Conservation (phyloP, 2,329 filamentous ascomycete genomes). For the Plenodomus lindquistii region DNA sequence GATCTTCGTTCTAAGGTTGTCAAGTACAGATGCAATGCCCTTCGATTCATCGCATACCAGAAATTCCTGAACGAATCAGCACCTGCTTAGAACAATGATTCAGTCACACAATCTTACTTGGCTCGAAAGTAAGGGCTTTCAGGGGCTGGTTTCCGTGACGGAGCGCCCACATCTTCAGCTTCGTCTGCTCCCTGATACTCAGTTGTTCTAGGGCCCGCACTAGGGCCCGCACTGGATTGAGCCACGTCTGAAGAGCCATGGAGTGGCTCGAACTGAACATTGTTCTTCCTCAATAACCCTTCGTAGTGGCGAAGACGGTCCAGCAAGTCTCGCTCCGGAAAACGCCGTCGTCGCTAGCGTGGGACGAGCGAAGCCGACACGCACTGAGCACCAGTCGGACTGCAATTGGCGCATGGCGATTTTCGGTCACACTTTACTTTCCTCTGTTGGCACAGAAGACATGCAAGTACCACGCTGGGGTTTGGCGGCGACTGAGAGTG, state of each 20-base stretch:
- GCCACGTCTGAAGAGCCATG: slow-evolving; percentile 24
- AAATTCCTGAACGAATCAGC: slow-evolving; percentile 20
- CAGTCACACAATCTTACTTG: neutral
- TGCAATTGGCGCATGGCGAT: slow-evolving; percentile 42
- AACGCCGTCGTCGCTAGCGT: slow-evolving; percentile 62
- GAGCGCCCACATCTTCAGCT: too few species aligned
- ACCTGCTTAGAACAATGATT: too few species aligned
- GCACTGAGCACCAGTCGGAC: slow-evolving; percentile 33
- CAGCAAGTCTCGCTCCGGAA: slow-evolving; percentile 71
- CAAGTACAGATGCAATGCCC: slow-evolving; percentile 5
- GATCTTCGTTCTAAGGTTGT: neutral
- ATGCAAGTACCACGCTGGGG: slow-evolving; percentile 56
- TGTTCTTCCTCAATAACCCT: slow-evolving; percentile 64
- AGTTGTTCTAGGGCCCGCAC: slow-evolving; percentile 14
- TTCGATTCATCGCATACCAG: slow-evolving; percentile 29
- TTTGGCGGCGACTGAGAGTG: slow-evolving; percentile 19
- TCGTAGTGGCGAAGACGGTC: slow-evolving; percentile 73
- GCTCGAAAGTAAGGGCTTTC: neutral
- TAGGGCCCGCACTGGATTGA: too few species aligned
- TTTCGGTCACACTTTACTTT: slow-evolving; percentile 47
- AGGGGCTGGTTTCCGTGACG: neutral
- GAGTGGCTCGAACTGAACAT: slow-evolving; percentile 70
- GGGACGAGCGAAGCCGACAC: slow-evolving; percentile 52
- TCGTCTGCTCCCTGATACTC: slow-evolving; percentile 7
- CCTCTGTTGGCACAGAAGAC: slow-evolving; percentile 69